phyloP scores from a whole-genome alignment of 2,329 filamentous ascomycete genomes.

The Sordariomycetes sp. region DNA sequence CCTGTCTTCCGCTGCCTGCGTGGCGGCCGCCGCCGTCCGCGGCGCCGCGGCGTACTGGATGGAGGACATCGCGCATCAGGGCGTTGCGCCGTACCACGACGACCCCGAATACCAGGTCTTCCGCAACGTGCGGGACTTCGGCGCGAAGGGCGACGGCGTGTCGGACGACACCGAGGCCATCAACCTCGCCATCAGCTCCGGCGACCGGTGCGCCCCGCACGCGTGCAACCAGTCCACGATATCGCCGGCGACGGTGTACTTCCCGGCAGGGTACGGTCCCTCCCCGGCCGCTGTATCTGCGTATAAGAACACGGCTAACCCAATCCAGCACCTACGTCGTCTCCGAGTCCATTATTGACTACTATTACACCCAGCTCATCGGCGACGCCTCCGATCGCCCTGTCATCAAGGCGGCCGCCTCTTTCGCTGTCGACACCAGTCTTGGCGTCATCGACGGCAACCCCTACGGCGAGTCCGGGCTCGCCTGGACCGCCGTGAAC shows the following conservation, averaged over 20 bases:
- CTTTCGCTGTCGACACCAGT: slow-evolving; percentile 27
- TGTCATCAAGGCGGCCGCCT: slow-evolving; percentile 39
- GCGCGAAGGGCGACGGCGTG: slow-evolving; percentile 24
- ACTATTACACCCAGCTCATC: slow-evolving; percentile 72
- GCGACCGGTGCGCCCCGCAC: slow-evolving; percentile 28
- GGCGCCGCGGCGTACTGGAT: slow-evolving; percentile 24
- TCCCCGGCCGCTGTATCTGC: not conserved
- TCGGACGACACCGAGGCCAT: slow-evolving; percentile 25
- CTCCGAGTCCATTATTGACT: slow-evolving; percentile 58
- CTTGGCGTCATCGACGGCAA: slow-evolving; percentile 37
- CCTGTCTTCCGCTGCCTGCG: not conserved
- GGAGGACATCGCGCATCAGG: slow-evolving; percentile 33
- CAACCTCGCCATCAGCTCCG: slow-evolving; percentile 22
- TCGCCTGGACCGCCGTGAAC: slow-evolving; percentile 44
- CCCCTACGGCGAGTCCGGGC: slow-evolving; percentile 27
- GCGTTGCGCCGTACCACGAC: slow-evolving; percentile 32
- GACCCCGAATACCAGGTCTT: slow-evolving; percentile 31
- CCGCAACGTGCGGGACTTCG: slow-evolving; percentile 35
- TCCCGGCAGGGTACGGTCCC: slow-evolving; percentile 21
- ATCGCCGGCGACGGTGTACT: slow-evolving; percentile 25
- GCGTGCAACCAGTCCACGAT: slow-evolving; percentile 15
- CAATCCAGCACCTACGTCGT: slow-evolving; percentile 55
- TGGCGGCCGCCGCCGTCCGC: slow-evolving; percentile 7
- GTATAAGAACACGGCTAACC: not conserved
- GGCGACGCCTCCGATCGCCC: slow-evolving; percentile 54